Percentiles rank a stretch among this genome's conserved stretches.
phyloP scores from a whole-genome alignment of 2,329 filamentous ascomycete genomes.

The Tympanopsis confertula region DNA sequence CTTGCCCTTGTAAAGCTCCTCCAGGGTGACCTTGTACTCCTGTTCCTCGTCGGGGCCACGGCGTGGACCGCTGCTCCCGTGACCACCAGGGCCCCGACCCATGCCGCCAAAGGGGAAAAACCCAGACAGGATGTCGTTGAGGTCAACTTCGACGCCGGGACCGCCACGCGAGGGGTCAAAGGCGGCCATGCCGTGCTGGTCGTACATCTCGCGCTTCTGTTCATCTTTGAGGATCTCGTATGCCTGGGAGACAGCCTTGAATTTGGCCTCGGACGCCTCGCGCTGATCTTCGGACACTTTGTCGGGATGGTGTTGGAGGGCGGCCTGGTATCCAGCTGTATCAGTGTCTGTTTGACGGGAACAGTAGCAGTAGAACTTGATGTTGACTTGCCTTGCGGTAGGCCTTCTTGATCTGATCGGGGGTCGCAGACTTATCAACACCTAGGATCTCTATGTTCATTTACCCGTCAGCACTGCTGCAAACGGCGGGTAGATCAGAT shows the following conservation, averaged over 20 bases:
- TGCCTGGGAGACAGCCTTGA: slow-evolving; percentile 85
- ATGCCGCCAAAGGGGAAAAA: slow-evolving; percentile 74
- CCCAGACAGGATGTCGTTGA: slow-evolving; percentile 84
- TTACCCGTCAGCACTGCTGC: slow-evolving; percentile 11
- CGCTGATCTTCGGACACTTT: slow-evolving; percentile 83
- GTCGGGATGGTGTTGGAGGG: slow-evolving; percentile 82
- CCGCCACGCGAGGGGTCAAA: slow-evolving; percentile 70
- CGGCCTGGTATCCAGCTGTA: slow-evolving; percentile 43
- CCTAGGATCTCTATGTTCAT: slow-evolving; percentile 61
- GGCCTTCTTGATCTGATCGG: slow-evolving; percentile 83
- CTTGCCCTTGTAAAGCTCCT: slow-evolving; percentile 97
- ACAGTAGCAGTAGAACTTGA: neutral
- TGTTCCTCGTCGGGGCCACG: slow-evolving; percentile 79
- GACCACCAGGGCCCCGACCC: slow-evolving; percentile 35
- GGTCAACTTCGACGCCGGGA: slow-evolving; percentile 61
- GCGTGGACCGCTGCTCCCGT: slow-evolving; percentile 38
- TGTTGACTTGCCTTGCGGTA: slow-evolving; percentile 68
- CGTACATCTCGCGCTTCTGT: slow-evolving; percentile 82
- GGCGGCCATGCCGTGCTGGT: slow-evolving; percentile 87
- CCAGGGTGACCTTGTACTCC: slow-evolving; percentile 78
- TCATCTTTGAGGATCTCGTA: slow-evolving; percentile 98
- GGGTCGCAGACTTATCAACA: slow-evolving; percentile 59
- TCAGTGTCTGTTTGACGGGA: neutral
- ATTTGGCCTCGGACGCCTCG: slow-evolving; percentile 75
- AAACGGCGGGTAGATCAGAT: neutral